These are phyloP conservation scores for Gossypium rotundifolium DNA, from an alignment of 345 rosid species.

Conservation along the genomic window DNA sequence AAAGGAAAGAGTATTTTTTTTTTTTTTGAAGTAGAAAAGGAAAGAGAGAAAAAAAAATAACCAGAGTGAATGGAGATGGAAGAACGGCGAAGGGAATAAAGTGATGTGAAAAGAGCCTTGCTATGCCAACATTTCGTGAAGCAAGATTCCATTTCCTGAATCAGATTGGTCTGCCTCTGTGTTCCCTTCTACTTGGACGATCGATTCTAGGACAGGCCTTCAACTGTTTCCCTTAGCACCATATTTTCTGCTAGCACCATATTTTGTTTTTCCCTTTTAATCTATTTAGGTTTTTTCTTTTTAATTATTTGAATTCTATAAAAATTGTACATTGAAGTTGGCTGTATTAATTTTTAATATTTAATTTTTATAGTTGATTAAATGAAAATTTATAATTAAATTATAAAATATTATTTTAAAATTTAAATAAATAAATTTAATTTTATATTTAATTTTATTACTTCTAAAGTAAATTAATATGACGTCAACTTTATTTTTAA, in stretches of 20 bases:
- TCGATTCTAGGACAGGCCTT: background rate
- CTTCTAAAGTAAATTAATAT: no score
- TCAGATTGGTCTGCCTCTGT: background rate
- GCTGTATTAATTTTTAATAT: no score
- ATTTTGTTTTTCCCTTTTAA: background rate
- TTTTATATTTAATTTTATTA: no score
- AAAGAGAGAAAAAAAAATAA: slow-evolving; percentile 13
- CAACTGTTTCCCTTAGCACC: background rate
- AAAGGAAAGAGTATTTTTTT: background rate
- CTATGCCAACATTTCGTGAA: slow-evolving; percentile 38
- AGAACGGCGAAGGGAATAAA: slow-evolving; percentile 32
- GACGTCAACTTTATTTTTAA: no score
- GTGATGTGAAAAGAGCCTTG: slow-evolving; percentile 34
- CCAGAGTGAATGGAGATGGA: slow-evolving; percentile 41
- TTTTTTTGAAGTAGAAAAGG: background rate
- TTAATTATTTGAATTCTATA: no score
- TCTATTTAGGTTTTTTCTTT: no score
- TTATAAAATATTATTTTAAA: no score
- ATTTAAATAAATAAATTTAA: no score
- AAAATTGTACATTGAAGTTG: no score
- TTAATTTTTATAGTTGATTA: no score
- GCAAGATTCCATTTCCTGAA: slow-evolving; percentile 55
- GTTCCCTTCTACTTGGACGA: background rate
- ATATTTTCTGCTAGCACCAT: background rate
- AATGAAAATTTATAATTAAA: no score